Evolutionary conservation across 805 yeast genomes (phyloP).

Genomic region (Starmerella apis): DNA sequence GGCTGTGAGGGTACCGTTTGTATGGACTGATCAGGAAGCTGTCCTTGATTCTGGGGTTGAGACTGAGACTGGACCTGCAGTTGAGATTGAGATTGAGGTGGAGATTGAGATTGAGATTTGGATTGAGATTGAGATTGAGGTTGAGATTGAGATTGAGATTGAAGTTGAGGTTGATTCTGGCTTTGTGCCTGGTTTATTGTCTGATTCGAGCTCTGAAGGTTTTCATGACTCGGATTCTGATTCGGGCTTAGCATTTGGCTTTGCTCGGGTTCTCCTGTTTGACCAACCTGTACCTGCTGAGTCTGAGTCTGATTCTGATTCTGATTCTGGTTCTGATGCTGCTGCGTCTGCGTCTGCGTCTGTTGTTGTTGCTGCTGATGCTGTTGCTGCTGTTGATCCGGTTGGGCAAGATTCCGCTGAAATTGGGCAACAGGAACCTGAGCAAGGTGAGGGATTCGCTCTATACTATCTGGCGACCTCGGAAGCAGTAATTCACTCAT

Average conservation of each 20-base stretch:
- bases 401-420: slow-evolving; percentile 6
- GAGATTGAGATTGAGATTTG: too few species aligned
- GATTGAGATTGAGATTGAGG: slow-evolving; percentile 1
- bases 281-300: too few species aligned
- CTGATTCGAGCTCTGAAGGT: background rate
- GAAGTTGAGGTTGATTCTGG: background rate
- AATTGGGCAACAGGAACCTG: slow-evolving; percentile 25
- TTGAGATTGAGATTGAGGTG: too few species aligned
- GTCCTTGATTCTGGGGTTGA: background rate
- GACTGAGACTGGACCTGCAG: slow-evolving; percentile 7
- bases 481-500: slow-evolving; percentile 28
- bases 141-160: slow-evolving; percentile 5
- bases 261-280: background rate
- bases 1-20: background rate
- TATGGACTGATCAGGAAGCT: background rate
- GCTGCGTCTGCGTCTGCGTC: background rate
- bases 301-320: too few species aligned
- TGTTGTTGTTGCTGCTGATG: slow-evolving; percentile 3
- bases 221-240: background rate
- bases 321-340: background rate
- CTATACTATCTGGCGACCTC: slow-evolving; percentile 24
- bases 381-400: slow-evolving; percentile 4
- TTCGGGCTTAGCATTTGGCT: background rate
- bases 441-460: slow-evolving; percentile 26
- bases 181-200: background rate